A percentile compares a stretch with the other conserved stretches of the same genome.
phyloP scores from a whole-genome alignment of 1,284 basidiomycete genomes.

The Melampsora americana region DNA sequence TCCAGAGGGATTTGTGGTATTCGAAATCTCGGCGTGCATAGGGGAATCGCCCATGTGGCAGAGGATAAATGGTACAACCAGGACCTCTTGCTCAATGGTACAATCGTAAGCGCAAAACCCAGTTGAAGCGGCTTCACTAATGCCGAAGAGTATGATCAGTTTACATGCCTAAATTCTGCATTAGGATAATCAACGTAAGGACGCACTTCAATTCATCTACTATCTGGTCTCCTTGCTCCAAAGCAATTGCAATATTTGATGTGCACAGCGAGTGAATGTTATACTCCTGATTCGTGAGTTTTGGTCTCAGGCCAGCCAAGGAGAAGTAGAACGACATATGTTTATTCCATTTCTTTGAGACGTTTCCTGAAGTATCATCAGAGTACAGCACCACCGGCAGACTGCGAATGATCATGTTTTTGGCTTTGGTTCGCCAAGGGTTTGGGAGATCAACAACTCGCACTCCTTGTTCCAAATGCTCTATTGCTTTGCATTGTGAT shows the following conservation, averaged over 20 bases:
- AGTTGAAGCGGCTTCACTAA: too few species aligned
- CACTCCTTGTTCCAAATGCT: background rate
- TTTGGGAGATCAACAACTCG: background rate
- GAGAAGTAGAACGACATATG: too few species aligned
- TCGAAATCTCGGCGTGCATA: background rate
- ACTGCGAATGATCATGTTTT: background rate
- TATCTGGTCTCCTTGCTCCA: constrained; percentile 14
- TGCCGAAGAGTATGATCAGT: too few species aligned
- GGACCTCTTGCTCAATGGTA: background rate
- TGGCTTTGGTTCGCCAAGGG: background rate
- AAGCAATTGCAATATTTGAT: background rate
- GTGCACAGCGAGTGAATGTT: too few species aligned
- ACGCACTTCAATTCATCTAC: constrained; percentile 10
- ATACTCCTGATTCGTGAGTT: constrained; percentile 4
- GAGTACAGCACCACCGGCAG: background rate
- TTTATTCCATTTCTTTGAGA: constrained; percentile 16
- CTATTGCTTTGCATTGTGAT: background rate
- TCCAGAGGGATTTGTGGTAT: too few species aligned
- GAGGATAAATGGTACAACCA: background rate
- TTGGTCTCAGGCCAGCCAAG: background rate
- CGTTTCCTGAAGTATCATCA: background rate
- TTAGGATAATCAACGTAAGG: too few species aligned
- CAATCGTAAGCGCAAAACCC: background rate
- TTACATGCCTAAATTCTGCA: too few species aligned
- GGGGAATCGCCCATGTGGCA: background rate